Base-by-base conservation (phyloP, 1,284 basidiomycete genomes). In the Pholiota adiposa region DNA sequence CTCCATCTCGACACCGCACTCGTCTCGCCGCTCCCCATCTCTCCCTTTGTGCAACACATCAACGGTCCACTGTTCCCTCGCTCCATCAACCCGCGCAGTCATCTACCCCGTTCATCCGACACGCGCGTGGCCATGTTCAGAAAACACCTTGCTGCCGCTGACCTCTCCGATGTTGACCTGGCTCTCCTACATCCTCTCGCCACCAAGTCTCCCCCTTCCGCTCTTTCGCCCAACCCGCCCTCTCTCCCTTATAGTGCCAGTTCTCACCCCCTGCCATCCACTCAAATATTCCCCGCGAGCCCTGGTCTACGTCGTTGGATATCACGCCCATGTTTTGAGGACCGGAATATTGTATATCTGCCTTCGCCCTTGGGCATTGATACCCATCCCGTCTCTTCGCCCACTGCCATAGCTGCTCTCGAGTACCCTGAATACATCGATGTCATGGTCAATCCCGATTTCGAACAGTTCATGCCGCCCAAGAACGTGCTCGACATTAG, bases 281-380 rank as follows among this genome's bases (percentile, higher is more conserved):
- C 73, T 36, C 74, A 73, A 18, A 69, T 86, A 29, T 74, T 75
- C 23, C 62, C 71, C 21, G 77, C 73, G 51, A 89, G 87, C 66
- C 76, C 75, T 16, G 87, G 88, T 52, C 74, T 93, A 44, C 80
- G 79, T 55, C 80, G 74, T 21, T 93, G 92, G 92, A 79, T 85
- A 61, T 74, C 77, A 33, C 84, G 91, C 4, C 86, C 89, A 18
- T 88, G 87, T 68, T 92, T 91, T 69, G 91, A 93, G 69, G 88
- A 92, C 58, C 79, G 90, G 23, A 75, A 82, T 64, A 72, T 75
- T 21, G 75, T 89, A 2, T 89, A 85, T 77, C 69, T 80, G 12
- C 75, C 77, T 19, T 72, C 67, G 29, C 76, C 80, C 46, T 74
- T 69, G 29, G 73, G 73, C 27, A 63, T 85, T 51, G 64, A 71